A percentile compares a stretch with the other conserved stretches of the same genome.
Conservation (phyloP, 1,284 basidiomycete species). For the Ustilago shanxiensis region DNA sequence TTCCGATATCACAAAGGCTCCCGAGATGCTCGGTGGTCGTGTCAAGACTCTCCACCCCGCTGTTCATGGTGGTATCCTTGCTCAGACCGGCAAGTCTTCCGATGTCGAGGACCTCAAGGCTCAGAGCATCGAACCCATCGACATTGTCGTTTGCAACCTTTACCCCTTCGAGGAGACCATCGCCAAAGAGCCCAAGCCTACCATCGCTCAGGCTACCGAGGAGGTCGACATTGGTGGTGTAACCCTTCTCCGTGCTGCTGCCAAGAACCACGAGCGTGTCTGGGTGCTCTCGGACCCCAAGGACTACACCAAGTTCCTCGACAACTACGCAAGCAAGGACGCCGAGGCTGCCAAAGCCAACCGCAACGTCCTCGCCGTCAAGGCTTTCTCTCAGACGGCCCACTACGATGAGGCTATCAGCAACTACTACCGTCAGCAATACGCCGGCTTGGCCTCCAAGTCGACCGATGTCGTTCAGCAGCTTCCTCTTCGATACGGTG, state of each 20-base stretch:
- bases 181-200: conserved; percentile 83
- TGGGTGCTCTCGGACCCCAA: conserved; percentile 88
- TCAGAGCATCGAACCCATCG: conserved; percentile 64
- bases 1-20: conserved; percentile 95
- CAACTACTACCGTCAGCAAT: conserved; percentile 96
- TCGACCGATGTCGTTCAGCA: conserved; percentile 71
- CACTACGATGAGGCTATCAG: conserved; percentile 95
- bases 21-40: conserved; percentile 98
- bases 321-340: conserved; percentile 76
- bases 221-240: conserved; percentile 99
- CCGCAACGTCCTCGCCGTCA: conserved; percentile 88
- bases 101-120: conserved; percentile 64
- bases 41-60: conserved; percentile 99
- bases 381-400: conserved; percentile 97
- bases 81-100: conserved; percentile 64
- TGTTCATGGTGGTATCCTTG: conserved; percentile 85
- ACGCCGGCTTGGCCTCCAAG: conserved; percentile 78
- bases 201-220: conserved; percentile 91
- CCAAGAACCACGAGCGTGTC: conserved; percentile 89
- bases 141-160: conserved; percentile 85
- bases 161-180: conserved; percentile 95
- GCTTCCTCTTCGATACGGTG: conserved; percentile 90
- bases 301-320: conserved; percentile 89
- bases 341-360: conserved; percentile 74
- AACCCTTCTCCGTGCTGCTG: conserved; percentile 95